These are phyloP conservation scores for Dillenia suffruticosa DNA, from an alignment of 164 flowering plant genomes.

Conservation along the genomic window DNA sequence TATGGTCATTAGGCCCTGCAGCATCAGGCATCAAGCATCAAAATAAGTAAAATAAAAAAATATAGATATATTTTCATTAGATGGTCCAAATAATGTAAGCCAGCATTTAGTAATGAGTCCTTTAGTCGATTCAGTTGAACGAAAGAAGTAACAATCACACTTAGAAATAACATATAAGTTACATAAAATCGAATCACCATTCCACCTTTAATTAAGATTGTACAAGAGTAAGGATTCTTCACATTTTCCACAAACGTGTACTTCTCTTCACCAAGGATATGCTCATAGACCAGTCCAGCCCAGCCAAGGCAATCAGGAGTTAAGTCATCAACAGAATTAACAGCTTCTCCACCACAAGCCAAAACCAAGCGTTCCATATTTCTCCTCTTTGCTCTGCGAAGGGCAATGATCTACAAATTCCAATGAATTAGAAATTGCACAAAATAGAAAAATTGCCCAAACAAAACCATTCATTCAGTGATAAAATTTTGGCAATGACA, in stretches of 20 bases:
- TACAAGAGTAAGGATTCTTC: slow-evolving; percentile 90
- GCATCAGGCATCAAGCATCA: slow-evolving; percentile 6
- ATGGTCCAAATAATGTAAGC: too few species aligned
- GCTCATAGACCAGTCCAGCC: slow-evolving; percentile 99
- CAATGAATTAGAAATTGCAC: slow-evolving; percentile 4
- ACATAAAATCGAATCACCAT: too few species aligned
- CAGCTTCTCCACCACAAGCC: slow-evolving; percentile 99
- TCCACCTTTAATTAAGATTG: slow-evolving; percentile 90
- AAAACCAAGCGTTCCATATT: slow-evolving; percentile 91
- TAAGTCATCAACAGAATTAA: slow-evolving; percentile 89
- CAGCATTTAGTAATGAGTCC: too few species aligned
- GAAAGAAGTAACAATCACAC: too few species aligned
- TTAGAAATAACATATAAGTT: too few species aligned
- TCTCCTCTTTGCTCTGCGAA: slow-evolving; percentile 95
- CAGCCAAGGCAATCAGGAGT: slow-evolving; percentile 95
- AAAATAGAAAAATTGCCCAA: background rate
- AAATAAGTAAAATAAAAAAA: background rate
- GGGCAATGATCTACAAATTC: slow-evolving; percentile 71
- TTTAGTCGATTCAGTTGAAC: too few species aligned
- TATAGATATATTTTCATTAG: too few species aligned
- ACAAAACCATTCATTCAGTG: too few species aligned
- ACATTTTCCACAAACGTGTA: slow-evolving; percentile 96
- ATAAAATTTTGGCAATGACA: too few species aligned
- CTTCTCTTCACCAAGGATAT: slow-evolving; percentile 93
- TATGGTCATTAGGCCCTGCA: slow-evolving; percentile 97